Base-by-base conservation (phyloP, 495 filamentous ascomycete genomes). In the Entonaema liquescens region DNA sequence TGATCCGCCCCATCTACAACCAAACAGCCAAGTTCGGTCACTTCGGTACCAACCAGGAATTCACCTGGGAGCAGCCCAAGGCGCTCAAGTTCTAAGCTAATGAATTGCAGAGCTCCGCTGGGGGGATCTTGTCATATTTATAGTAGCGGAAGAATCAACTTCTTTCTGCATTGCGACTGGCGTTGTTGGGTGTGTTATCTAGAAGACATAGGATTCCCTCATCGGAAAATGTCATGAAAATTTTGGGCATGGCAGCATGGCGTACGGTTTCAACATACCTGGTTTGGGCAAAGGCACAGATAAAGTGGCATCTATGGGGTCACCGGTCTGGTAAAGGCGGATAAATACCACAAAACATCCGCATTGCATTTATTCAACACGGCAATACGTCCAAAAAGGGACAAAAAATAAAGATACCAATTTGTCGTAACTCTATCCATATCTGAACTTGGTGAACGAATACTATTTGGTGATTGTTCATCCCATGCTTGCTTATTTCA, bases 1-100 rank as follows among this genome's bases (percentile, higher is more conserved):
- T 99, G 63, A 88, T 90, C 79, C 92, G 93, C 84, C 95, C 95
- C 71, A 97, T 98, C 88, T 99, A 99, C 90, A 89, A 88, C 89
- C 87, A 94, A 86, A 99, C 95, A 29, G 95, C 95, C 78, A 97
- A 97, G 92, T 98, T 98, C 83, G 95, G 95, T 76, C 95, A 99
- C 89, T 99, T 99, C 86, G 83, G 83, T 68, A 97, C 95, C 83
- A 95, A 97, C 91, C 95, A 97, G 88, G 84, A 84, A 79, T 99
- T 98, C 89, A 86, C 84, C 81, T 99, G 95, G 95, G 95, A 99
- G 91, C 89, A 97, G 87, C 95, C 95, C 75, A 97, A 97, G 93
- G 78, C 84, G 71, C 91, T 99, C 76, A 92, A 91, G 84, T 89
- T 91, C 82, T 98, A 97, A 87, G 78, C 29, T 69, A 47, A 58